These are phyloP conservation scores for Emericellopsis atlantica DNA, from an alignment of 2,329 filamentous ascomycete species.

Conservation along the genomic window DNA sequence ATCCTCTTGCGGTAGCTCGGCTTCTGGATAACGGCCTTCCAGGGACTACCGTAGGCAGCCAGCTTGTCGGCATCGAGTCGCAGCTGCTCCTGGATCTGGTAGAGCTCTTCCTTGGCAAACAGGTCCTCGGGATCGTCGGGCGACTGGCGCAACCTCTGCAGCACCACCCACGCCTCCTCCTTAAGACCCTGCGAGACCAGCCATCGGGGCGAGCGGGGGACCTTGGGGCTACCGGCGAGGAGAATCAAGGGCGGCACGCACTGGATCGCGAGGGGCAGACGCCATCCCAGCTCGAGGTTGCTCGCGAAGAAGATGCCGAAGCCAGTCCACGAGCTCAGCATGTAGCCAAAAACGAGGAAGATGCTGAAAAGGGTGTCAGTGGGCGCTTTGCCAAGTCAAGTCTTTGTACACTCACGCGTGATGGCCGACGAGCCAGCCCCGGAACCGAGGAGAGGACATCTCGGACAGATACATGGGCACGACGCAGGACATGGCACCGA, in stretches of 20 bases:
- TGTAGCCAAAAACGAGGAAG: conserved; percentile 30
- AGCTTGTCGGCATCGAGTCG: conserved; percentile 26
- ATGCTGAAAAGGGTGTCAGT: conserved; percentile 8
- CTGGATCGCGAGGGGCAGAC: conserved; percentile 29
- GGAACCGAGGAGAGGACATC: conserved; percentile 22
- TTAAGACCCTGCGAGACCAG: conserved; percentile 29
- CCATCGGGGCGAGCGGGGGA: conserved; percentile 34
- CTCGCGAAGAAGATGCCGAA: conserved; percentile 19
- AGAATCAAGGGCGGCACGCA: conserved; percentile 22
- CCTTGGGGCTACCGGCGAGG: conserved; percentile 17
- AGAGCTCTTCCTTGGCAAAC: conserved; percentile 29
- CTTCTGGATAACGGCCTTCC: conserved; percentile 31
- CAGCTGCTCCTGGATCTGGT: conserved; percentile 31
- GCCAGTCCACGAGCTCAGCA: conserved; percentile 25
- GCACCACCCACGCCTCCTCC: conserved; percentile 29
- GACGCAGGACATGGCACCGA: conserved; percentile 21
- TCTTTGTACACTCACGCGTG: conserved; percentile 14
- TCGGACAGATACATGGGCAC: conserved; percentile 21
- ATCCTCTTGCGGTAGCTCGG: conserved; percentile 35
- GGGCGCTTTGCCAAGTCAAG: no score
- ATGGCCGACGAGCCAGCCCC: conserved; percentile 36
- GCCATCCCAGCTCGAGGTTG: conserved; percentile 22
- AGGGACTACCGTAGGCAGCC: conserved; percentile 22
- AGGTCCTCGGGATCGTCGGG: conserved; percentile 24
- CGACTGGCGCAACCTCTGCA: conserved; percentile 23